These are phyloP conservation scores for Venturia asperata DNA, from an alignment of 2,329 filamentous ascomycete genomes.

Conservation along the genomic window DNA sequence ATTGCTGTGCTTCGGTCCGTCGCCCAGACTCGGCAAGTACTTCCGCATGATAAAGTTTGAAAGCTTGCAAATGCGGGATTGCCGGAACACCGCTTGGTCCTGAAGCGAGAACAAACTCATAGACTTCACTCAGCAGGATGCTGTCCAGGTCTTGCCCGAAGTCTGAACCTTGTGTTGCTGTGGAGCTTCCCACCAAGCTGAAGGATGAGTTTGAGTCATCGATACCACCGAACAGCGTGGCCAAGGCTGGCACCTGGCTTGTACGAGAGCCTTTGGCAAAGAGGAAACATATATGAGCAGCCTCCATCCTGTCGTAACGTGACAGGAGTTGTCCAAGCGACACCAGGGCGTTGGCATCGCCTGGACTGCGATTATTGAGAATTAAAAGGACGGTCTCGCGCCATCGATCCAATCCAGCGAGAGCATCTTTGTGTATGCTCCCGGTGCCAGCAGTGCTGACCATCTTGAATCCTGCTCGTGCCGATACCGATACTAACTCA, in stretches of 20 bases:
- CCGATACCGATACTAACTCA: constrained; percentile 87
- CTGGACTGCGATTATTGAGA: constrained; percentile 76
- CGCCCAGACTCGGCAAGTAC: constrained; percentile 77
- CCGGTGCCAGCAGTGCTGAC: constrained; percentile 64
- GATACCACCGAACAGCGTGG: constrained; percentile 67
- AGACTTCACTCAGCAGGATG: constrained; percentile 90
- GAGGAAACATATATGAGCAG: constrained; percentile 88
- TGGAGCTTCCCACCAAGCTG: constrained; percentile 78
- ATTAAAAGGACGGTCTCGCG: constrained; percentile 80
- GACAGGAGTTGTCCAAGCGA: constrained; percentile 75
- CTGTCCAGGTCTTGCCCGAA: constrained; percentile 76
- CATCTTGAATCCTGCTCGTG: constrained; percentile 84
- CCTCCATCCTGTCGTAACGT: constrained; percentile 81
- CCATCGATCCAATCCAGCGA: constrained; percentile 89
- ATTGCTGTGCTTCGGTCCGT: constrained; percentile 75
- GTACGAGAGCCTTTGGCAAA: constrained; percentile 50
- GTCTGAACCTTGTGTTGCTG: constrained; percentile 61
- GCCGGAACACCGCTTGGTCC: constrained; percentile 44
- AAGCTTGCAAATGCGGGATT: constrained; percentile 77
- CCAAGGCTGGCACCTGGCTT: constrained; percentile 28
- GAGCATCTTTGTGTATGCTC: constrained; percentile 59
- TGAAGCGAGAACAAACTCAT: constrained; percentile 74
- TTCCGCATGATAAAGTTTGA: constrained; percentile 85
- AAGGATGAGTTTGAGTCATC: constrained; percentile 76
- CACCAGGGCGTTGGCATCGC: constrained; percentile 69